phyloP scores from a whole-genome alignment of 306 rosid species.

The Prinsepia uniflora region DNA sequence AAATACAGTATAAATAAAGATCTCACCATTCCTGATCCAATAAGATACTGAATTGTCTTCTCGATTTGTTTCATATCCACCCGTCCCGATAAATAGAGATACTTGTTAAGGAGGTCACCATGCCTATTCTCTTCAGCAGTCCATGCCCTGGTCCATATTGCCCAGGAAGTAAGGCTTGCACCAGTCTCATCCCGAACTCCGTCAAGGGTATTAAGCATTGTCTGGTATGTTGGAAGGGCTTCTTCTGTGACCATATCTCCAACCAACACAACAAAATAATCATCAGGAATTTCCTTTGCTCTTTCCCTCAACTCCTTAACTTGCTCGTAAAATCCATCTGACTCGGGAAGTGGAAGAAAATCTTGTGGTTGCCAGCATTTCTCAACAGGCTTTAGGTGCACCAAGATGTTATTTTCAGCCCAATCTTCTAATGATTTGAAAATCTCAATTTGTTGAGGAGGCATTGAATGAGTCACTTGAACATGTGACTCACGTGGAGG shows the following conservation, averaged over 20 bases:
- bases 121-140: conserved; percentile 64
- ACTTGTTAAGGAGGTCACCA: conserved; percentile 53
- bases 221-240: conserved; percentile 61
- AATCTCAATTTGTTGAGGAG: conserved; percentile 51
- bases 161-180: conserved; percentile 52
- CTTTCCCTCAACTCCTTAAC: conserved; percentile 53
- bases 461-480: conserved; percentile 54
- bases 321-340: conserved; percentile 52
- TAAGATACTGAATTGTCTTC: conserved; percentile 51
- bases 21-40: conserved; percentile 63
- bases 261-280: conserved; percentile 48
- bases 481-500: conserved; percentile 44
- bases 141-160: conserved; percentile 52
- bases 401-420: conserved; percentile 50
- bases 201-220: conserved; percentile 54
- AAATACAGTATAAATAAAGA: background rate
- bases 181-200: conserved; percentile 61
- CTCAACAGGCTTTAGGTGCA: conserved; percentile 51
- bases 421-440: conserved; percentile 47
- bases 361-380: conserved; percentile 63
- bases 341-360: conserved; percentile 49
- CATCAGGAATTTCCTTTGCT: conserved; percentile 51
- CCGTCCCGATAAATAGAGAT: conserved; percentile 53
- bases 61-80: conserved; percentile 57
- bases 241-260: conserved; percentile 62